These are phyloP conservation scores for Magnolia sinica DNA, from an alignment of 164 flowering plant genomes.

Conservation along the genomic window DNA sequence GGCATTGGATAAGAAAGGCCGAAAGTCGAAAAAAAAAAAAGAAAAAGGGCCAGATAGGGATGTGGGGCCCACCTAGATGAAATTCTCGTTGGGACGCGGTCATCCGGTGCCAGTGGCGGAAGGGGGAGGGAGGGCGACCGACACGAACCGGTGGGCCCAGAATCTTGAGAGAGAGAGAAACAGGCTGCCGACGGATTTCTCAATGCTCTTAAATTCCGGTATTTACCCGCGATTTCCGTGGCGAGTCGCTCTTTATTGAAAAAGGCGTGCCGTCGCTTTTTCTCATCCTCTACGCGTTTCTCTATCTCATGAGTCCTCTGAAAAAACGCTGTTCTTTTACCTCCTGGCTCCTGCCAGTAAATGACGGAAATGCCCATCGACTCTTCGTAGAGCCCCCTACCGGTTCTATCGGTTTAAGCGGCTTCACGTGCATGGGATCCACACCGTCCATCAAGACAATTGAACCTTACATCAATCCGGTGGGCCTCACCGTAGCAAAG, in stretches of 20 bases:
- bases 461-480: no score
- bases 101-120: background rate
- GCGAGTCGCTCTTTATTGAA: background rate
- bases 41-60: background rate
- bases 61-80: background rate
- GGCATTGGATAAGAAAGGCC: background rate
- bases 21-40: background rate
- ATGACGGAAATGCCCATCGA: background rate
- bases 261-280: background rate
- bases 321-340: background rate
- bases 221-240: conserved; percentile 4
- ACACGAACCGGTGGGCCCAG: no score
- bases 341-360: background rate
- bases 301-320: background rate
- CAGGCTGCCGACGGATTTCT: background rate
- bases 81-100: background rate
- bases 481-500: no score
- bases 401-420: no score
- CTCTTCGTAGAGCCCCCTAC: no score
- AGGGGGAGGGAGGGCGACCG: no score
- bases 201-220: background rate
- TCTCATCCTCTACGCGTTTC: background rate
- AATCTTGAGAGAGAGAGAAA: background rate
- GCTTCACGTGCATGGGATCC: no score
- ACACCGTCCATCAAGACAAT: no score